Conservation (phyloP, 176 grass and related monocot genomes). For the Thinopyrum elongatum region DNA sequence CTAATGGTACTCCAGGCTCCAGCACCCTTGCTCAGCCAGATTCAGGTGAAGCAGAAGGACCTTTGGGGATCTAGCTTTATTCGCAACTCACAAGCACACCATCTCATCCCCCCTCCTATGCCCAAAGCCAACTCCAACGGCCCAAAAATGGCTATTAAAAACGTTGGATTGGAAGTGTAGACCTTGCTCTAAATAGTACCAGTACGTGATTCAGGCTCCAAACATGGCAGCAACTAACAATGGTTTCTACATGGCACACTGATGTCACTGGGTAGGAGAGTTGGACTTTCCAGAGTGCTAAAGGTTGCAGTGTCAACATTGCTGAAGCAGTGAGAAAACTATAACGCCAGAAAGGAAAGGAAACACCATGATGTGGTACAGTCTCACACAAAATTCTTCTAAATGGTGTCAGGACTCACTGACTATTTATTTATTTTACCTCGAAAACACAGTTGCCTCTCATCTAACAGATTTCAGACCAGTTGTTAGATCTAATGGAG, state of each 20-base stretch:
- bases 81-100: not conserved
- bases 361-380: not conserved
- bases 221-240: not conserved
- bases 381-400: not conserved
- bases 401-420: not conserved
- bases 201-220: not conserved
- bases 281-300: not conserved
- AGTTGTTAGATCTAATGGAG: not conserved
- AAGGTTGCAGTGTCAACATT: not conserved
- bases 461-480: not conserved
- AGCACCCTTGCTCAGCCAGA: not conserved
- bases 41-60: not conserved
- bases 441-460: not conserved
- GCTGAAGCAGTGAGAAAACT: not conserved
- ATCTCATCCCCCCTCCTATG: not conserved
- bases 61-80: not conserved
- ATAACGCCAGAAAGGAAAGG: not conserved
- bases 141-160: not conserved
- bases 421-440: not conserved
- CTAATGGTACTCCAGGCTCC: not conserved
- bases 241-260: not conserved
- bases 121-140: not conserved
- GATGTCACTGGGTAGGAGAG: not conserved
- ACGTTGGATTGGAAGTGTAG: not conserved
- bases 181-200: slow-evolving; percentile 1